Evolutionary conservation across 805 yeast species (phyloP), one percentile per base, ranked within the genome.

Genomic region (Pichia phayaonensis): DNA sequence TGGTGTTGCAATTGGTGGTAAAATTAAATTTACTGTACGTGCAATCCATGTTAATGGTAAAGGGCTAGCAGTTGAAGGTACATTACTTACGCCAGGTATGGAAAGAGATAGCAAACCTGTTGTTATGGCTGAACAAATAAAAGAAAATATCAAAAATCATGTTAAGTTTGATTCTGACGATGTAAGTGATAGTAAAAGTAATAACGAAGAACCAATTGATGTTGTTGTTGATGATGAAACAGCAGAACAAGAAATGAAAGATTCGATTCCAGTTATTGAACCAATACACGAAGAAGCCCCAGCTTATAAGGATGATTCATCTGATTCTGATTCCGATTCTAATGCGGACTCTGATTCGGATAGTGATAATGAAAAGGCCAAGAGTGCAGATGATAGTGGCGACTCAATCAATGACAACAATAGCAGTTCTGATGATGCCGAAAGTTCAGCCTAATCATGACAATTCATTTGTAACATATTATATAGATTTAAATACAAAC

Each of bases 61-160:
- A 66, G 84, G 88, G 49, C 81, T 90, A 16, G 84, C 95, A 11
- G 76, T 92, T 15, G 95, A 90, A 54, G 98, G 98, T n/a, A 83
- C 96, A 1, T 72, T 90, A 53, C 66, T 85, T 24, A 62, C 72
- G 54, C 83, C 85, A 4, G 84, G 82, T 21, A 63, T 70, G 27
- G 85, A 79, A 55, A 66, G 67, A 48, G 83, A 77, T 48, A 72
- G 75, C 15, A 77, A 76, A 58, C 83, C 83, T 0, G 74, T 79
- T 1, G 70, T 64, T 39, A 66, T 73, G 24, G 47, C 45, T 15
- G 47, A 46, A 8, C 40, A 38, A 16, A 41, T 49, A 16, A 49
- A 50, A 26, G 48, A 38, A 48, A 20, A 27, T 27, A 46, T 42
- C 8, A 50, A 48, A 15, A 60, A 63, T 27, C 79, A 75, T 56